Base-by-base conservation (phyloP, 176 grass and related monocot genomes). In the Musa acuminata region DNA sequence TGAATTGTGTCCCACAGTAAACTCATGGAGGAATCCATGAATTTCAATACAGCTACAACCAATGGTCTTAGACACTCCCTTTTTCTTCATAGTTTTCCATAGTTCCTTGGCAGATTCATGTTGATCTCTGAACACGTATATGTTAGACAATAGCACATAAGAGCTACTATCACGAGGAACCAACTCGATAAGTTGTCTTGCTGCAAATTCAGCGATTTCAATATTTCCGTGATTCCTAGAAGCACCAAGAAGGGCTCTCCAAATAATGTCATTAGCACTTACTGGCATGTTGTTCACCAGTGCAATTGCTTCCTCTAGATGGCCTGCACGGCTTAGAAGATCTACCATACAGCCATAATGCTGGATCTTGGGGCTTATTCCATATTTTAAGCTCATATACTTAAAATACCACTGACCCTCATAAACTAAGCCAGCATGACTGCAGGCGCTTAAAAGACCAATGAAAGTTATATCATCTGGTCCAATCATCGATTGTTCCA, bases 261-360 rank as follows among this genome's bases (percentile, higher is more conserved):
- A 79, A 20, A 79, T 67, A 17, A 79, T 69, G 26, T 79, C 77
- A 24, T 79, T 79, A 35, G 77, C 50, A 43, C 22, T 48, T 51
- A 79, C 20, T 22, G 77, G 77, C 77, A 79, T 79, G 52, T 11
- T 48, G 24, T 69, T 70, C 8, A 69, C 64, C 25, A 79, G 24
- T 55, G 14, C 52, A 58, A 79, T 10, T 57, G 77, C 77, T 13
- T 25, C 64, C 52, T 79, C 64, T 43, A 79, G 24, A 49, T 48
- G 64, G 7, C 77, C 77, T 49, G 77, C 77, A 8, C 77, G 77
- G 65, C 77, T 57, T 69, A 79, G 17, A 55, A 79, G 77, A 52
- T 79, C 77, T 17, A 79, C 65, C 77, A 79, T 57, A 48, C 77
- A 79, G n/a, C 77, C 77, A 79, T 79, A 79, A 65, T 79, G 77